Evolutionary conservation across 2,329 filamentous ascomycete species (phyloP).

Genomic region (Colletotrichum tamarilloi): DNA sequence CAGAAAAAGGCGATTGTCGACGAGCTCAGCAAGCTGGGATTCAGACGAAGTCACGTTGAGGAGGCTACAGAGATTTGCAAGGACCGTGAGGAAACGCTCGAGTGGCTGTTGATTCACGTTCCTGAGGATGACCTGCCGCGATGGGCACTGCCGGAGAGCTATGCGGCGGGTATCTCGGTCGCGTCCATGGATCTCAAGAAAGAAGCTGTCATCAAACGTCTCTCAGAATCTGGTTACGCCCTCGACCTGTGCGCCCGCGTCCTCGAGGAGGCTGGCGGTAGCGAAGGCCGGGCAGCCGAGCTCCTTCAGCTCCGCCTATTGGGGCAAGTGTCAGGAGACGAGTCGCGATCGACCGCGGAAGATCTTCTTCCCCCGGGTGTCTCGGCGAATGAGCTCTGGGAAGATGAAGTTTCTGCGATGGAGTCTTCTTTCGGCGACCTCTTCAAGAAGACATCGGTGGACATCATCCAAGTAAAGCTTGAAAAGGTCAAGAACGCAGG

Average conservation of each 20-base stretch:
- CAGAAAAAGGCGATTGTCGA: slow-evolving; percentile 72
- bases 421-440: slow-evolving; percentile 87
- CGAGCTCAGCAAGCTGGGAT: slow-evolving; percentile 82
- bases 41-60: slow-evolving; percentile 88
- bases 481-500: slow-evolving; percentile 64
- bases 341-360: slow-evolving; percentile 27
- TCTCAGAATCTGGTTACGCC: slow-evolving; percentile 87
- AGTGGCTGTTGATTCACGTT: slow-evolving; percentile 97
- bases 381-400: slow-evolving; percentile 76
- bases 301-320: slow-evolving; percentile 70
- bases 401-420: slow-evolving; percentile 85
- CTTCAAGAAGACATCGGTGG: slow-evolving; percentile 69
- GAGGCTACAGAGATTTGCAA: slow-evolving; percentile 91
- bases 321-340: slow-evolving; percentile 23
- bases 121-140: slow-evolving; percentile 95
- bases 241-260: slow-evolving; percentile 83
- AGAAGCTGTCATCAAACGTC: slow-evolving; percentile 84
- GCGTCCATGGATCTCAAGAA: slow-evolving; percentile 83
- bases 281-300: slow-evolving; percentile 83
- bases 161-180: slow-evolving; percentile 89
- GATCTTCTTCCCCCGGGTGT: slow-evolving; percentile 32
- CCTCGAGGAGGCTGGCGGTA: slow-evolving; percentile 74
- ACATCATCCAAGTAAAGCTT: slow-evolving; percentile 78
- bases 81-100: slow-evolving; percentile 89
- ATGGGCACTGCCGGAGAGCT: slow-evolving; percentile 92